Base-by-base conservation (phyloP, 768 basidiomycete species). In the Chalciporus chontae region DNA sequence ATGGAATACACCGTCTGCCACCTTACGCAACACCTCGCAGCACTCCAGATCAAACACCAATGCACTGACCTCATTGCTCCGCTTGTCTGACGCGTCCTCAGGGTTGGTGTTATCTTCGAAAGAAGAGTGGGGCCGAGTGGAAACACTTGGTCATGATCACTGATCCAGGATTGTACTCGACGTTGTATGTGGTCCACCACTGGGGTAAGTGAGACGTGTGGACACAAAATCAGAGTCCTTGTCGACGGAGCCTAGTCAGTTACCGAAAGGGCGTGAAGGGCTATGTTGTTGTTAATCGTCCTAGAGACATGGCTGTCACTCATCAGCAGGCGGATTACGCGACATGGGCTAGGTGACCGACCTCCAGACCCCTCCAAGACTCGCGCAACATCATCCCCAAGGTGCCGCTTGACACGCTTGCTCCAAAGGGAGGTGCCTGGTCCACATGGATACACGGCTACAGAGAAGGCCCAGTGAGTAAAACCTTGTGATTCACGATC, bases 391-490 rank as follows among this genome's bases (percentile, higher is more conserved):
- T 75, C 74, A 13, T 63, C 71, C 3, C 65, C 65, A 14, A 69
- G 63, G 36, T 73, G 72, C 5, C 60, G 55, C 21, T 61, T 53
- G 0, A 75, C 72, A 8, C 75, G 70, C 3, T n/a, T 51, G 48
- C 7, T 64, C 59, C 13, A 65, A 62, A 1, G 73, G 51, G 46
- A 55, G 26, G 65, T 0, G 73, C 72, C 58, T 75, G 73, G 57
- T 76, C 75, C 39, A 72, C 68, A 50, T 77, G 74, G 3, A 73
- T 71, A 34, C 57, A 62, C n/a, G 62, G 59, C 71, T 73, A 13
- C 31, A 11, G 13, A n/a, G 8, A 36, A 36, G 34, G n/a, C 5
- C 34, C 34, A 36, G 34, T 36, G 15, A n/a, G 34, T 36, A 36
- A 36, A 15, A 31, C 7, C 9, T 36, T 36, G 15, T n/a, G 14